Base-by-base conservation (phyloP, 169 alveolate genomes). In the Eimeria necatrix region DNA sequence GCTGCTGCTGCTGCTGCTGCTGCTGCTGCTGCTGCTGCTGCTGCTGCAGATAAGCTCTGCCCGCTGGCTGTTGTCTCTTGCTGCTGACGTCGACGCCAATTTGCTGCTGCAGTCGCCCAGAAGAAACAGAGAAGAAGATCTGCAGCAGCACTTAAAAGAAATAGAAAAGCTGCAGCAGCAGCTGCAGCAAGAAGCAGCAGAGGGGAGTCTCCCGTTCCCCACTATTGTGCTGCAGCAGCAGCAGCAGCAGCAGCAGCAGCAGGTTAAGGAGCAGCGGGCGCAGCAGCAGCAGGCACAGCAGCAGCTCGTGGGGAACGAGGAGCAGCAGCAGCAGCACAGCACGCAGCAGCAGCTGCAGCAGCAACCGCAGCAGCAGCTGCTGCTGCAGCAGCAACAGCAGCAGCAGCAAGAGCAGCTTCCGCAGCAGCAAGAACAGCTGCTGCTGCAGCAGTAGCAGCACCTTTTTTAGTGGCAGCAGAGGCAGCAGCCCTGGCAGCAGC, bases 11-110 rank as follows among this genome's bases (percentile, higher is more conserved):
- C 41, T 9, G 41, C 76, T 64, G 76, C 26, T 9, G 76, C 76
- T 5, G 8, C 9, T 64, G 18, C 76, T 14, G 76, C 76, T 64
- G 18, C 76, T n/a, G 41, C 26, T 64, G 76, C 76, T 64, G 18
- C 76, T 64, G 76, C 76, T 64, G 76, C 76, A 64, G 76, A 64
- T 64, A 20, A 64, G 26, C 26, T 64, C 76, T 14, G 8, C 41
- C 9, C 76, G 76, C 26, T 64, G 76, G 76, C 76, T 64, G 14
- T n/a, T 64, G 76, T 64, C 76, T 9, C 26, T 64, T 9, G 76
- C 76, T 64, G 76, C 76, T 20, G 76, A 64, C 26, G 41, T 64
- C 32, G 76, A 64, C 76, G 76, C 26, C 5, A 64, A 64, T 24
- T 5, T 5, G 14, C 41, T 64, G 14, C 76, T 64, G 18, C 76